These are phyloP conservation scores for Lecanicillium sp. DNA, from an alignment of 2,329 filamentous ascomycete genomes.

Conservation along the genomic window DNA sequence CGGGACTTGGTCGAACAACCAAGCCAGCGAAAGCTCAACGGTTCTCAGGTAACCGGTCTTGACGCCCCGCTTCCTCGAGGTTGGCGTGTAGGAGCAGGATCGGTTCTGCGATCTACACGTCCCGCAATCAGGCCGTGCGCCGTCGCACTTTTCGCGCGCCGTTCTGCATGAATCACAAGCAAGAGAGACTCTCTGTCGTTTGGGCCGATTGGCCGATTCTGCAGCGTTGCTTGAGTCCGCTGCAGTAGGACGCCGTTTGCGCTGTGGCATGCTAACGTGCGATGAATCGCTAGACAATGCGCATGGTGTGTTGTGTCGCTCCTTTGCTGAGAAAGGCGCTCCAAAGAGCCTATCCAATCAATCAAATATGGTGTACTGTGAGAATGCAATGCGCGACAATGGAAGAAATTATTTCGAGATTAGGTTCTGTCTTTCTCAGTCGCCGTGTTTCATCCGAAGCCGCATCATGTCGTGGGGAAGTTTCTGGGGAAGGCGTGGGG, in stretches of 20 bases:
- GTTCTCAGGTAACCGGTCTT: slow-evolving; percentile 75
- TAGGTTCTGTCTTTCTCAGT: too few species aligned
- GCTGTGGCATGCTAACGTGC: slow-evolving; percentile 28
- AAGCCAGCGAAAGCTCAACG: slow-evolving; percentile 60
- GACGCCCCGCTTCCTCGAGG: slow-evolving; percentile 68
- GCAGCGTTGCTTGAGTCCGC: slow-evolving; percentile 17
- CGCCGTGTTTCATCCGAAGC: too few species aligned
- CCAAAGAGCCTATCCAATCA: too few species aligned
- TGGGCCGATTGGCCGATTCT: slow-evolving; percentile 24
- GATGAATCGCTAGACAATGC: slow-evolving; percentile 9
- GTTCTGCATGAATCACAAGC: slow-evolving; percentile 63
- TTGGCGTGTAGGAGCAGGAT: slow-evolving; percentile 63
- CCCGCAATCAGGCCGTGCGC: slow-evolving; percentile 56
- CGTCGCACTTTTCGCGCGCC: slow-evolving; percentile 67
- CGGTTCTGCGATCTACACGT: slow-evolving; percentile 58
- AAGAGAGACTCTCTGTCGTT: slow-evolving; percentile 58
- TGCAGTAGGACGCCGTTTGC: slow-evolving; percentile 20
- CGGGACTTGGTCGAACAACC: slow-evolving; percentile 55
- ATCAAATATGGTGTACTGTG: too few species aligned
- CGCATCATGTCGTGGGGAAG: slow-evolving; percentile 5
- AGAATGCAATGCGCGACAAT: too few species aligned
- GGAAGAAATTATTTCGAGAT: too few species aligned
- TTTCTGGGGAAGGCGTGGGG: slow-evolving; percentile 1
- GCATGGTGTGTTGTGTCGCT: slow-evolving; percentile 3
- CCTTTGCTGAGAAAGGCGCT: too few species aligned